These are phyloP conservation scores for Cymodocea nodosa DNA, from an alignment of 116 monocot species.

Conservation along the genomic window DNA sequence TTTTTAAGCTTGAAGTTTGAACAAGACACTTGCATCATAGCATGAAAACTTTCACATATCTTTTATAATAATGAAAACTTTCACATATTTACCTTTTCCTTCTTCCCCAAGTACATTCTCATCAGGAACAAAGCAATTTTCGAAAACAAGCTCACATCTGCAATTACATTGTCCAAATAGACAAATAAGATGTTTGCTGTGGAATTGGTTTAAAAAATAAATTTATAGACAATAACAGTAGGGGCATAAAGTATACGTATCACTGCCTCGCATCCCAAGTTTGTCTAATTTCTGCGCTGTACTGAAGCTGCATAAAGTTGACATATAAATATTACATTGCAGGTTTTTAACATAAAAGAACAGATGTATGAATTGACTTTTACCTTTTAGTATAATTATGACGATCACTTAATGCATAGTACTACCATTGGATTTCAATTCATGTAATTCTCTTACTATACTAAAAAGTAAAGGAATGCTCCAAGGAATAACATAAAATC, in stretches of 20 bases:
- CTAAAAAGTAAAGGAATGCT: too few relatives aligned
- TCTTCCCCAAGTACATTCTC: constrained; percentile 87
- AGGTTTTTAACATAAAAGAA: not conserved
- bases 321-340: not conserved
- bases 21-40: too few relatives aligned
- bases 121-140: constrained; percentile 89
- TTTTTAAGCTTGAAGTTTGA: too few relatives aligned
- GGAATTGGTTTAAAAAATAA: not conserved
- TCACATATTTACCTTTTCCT: constrained; percentile 61
- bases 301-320: constrained; percentile 50
- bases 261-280: constrained; percentile 98
- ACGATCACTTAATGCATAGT: too few relatives aligned
- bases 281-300: constrained; percentile 97
- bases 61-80: too few relatives aligned
- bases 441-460: too few relatives aligned
- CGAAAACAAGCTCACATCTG: constrained; percentile 97
- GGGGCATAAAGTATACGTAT: constrained; percentile 46
- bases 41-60: too few relatives aligned
- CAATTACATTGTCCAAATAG: constrained; percentile 6
- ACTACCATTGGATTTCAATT: too few relatives aligned
- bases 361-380: not conserved
- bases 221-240: not conserved
- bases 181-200: not conserved
- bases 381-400: too few relatives aligned
- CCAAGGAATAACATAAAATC: too few relatives aligned